Evolutionary conservation across 495 filamentous ascomycete genomes (phyloP).

Genomic region (Podospora tetraspora): DNA sequence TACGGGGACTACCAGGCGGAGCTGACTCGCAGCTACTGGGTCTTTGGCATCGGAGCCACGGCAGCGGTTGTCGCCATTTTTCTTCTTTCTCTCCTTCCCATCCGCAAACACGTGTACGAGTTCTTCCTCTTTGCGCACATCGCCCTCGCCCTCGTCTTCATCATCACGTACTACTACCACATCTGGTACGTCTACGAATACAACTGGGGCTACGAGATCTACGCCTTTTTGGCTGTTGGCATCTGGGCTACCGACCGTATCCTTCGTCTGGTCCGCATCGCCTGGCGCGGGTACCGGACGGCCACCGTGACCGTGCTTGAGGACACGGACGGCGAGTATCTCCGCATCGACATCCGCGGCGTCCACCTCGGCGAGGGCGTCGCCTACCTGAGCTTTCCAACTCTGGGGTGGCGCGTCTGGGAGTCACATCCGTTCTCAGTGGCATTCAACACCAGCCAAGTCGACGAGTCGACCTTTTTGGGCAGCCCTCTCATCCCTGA

Average conservation of each 20-base stretch:
- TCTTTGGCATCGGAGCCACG: slow-evolving; percentile 17
- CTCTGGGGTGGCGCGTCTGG: slow-evolving; percentile 35
- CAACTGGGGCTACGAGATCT: slow-evolving; percentile 37
- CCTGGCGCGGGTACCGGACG: slow-evolving; percentile 25
- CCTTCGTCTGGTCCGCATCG: slow-evolving; percentile 26
- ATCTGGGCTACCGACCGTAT: slow-evolving; percentile 39
- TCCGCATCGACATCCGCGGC: slow-evolving; percentile 31
- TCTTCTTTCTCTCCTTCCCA: neutral
- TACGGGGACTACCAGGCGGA: slow-evolving; percentile 1
- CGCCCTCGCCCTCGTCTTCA: slow-evolving; percentile 17
- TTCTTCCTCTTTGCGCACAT: slow-evolving; percentile 24
- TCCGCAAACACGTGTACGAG: slow-evolving; percentile 20
- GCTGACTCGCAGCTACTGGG: slow-evolving; percentile 3
- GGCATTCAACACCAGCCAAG: slow-evolving; percentile 13
- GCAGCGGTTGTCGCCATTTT: slow-evolving; percentile 9
- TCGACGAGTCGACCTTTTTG: slow-evolving; percentile 4
- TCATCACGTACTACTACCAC: slow-evolving; percentile 38
- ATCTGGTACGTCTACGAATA: slow-evolving; percentile 26
- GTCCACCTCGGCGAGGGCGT: slow-evolving; percentile 21
- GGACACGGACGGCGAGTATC: slow-evolving; percentile 26
- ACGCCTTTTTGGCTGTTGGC: slow-evolving; percentile 34
- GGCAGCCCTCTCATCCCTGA: neutral
- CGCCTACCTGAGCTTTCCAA: slow-evolving; percentile 41
- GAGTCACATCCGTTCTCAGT: slow-evolving; percentile 45
- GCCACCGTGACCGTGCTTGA: slow-evolving; percentile 29